Evolutionary conservation across 129 eudicot species (phyloP), one percentile per base, ranked within the genome.

Genomic region (Sambucus nigra): DNA sequence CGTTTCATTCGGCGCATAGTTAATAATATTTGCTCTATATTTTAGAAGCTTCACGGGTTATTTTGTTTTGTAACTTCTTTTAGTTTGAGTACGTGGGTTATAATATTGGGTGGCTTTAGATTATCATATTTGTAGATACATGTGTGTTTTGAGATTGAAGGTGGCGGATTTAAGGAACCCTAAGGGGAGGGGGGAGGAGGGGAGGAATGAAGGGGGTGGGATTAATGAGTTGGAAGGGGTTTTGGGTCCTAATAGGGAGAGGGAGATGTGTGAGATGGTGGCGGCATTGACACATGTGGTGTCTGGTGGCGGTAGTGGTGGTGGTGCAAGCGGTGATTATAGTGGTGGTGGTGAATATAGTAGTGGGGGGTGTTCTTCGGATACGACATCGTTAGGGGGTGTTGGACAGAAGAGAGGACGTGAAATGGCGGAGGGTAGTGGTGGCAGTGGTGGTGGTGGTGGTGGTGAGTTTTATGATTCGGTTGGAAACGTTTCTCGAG

Each of bases 211-310:
- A 5, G 24, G 14, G 53, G 20, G 49, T 35, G 40, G 47, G 74
- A 69, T 7, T 29, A n/a, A n/a, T n/a, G 35, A 12, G 47, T 62
- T 35, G 42, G 61, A 24, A 61, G 53, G 33, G 64, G 27, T 67
- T 47, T 27, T 49, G 12, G 78, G 84, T 40, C 28, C 64, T 25
- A 52, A 67, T 44, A 64, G 85, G 42, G 81, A 67, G 59, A 66
- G 53, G 11, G 91, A 82, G 55, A 82, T 77, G 81, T 59, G 65
- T 1, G 72, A 50, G 0, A 82, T 82, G 78, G 91, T 82, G 22
- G 70, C 81, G 5, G 91, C 91, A 52, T 66, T 82, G 27, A 47
- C 79, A 14, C 76, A 57, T 53, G 91, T 82, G 14, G 72, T 82
- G 28, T 57, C 81, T 17, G 85, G 85, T 6, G 68, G 22, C 2